Evolutionary conservation across 139 green algal genomes (phyloP).

Genomic region (Picochlorum sp.): DNA sequence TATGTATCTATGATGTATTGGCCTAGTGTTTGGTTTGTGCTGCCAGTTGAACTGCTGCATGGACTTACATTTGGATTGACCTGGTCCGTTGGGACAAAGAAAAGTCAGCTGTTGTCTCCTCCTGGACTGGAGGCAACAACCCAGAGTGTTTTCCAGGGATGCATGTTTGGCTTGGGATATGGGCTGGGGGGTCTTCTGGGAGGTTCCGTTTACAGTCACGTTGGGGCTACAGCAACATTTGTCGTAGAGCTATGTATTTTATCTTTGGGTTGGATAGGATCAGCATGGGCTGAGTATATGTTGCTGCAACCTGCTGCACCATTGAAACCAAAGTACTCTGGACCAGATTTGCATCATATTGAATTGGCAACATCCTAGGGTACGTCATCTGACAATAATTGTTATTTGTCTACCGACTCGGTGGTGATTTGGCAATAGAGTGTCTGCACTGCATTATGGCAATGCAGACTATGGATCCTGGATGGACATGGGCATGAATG

Average conservation of each 20-base stretch:
- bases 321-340: too few species aligned
- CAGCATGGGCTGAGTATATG: not conserved
- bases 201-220: conserved; percentile 21
- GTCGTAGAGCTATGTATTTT: conserved; percentile 8
- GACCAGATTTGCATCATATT: too few species aligned
- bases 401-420: too few species aligned
- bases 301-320: too few species aligned
- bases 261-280: conserved; percentile 13
- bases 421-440: too few species aligned
- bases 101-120: conserved; percentile 25
- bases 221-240: conserved; percentile 21
- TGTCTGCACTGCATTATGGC: too few species aligned
- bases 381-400: too few species aligned
- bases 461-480: too few species aligned
- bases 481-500: too few species aligned
- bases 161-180: conserved; percentile 25
- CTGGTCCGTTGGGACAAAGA: conserved; percentile 20
- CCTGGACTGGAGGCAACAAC: conserved; percentile 29
- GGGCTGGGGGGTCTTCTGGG: conserved; percentile 18
- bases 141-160: conserved; percentile 30
- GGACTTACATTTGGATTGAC: conserved; percentile 39
- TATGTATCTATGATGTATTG: conserved; percentile 20
- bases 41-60: conserved; percentile 37
- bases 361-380: too few species aligned
- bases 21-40: conserved; percentile 20